Conservation (phyloP, 257 asterid genomes). For the Ligustrum vulgare region DNA sequence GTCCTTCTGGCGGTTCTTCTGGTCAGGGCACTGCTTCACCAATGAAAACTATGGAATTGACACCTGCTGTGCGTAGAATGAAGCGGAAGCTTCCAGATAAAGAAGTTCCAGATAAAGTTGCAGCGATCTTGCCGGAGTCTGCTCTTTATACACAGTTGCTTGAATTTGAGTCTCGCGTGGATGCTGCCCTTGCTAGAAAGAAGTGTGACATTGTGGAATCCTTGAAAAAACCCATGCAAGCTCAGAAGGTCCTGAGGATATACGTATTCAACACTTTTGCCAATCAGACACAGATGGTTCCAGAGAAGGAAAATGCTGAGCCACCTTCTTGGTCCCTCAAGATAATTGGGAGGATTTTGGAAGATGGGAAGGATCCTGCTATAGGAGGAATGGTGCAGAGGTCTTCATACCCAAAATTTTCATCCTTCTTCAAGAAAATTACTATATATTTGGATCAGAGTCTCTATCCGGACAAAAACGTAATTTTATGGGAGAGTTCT, state of each 20-base stretch:
- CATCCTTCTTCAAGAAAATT: conserved; percentile 78
- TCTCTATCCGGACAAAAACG: conserved; percentile 79
- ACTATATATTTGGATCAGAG: conserved; percentile 84
- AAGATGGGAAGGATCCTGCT: conserved; percentile 53
- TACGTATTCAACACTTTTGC: conserved; percentile 39
- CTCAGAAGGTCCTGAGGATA: conserved; percentile 37
- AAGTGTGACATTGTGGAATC: conserved; percentile 50
- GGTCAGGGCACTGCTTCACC: conserved; percentile 73
- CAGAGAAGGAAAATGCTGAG: conserved; percentile 40
- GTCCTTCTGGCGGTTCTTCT: conserved; percentile 61
- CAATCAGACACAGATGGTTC: conserved; percentile 33
- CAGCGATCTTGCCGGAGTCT: conserved; percentile 69
- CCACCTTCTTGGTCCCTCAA: conserved; percentile 83
- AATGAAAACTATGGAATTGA: conserved; percentile 86
- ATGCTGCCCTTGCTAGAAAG: conserved; percentile 68
- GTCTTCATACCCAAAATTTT: conserved; percentile 55
- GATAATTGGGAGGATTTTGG: conserved; percentile 71
- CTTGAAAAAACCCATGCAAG: conserved; percentile 30
- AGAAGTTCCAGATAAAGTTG: conserved; percentile 60
- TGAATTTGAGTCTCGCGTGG: conserved; percentile 72
- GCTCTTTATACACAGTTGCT: conserved; percentile 74
- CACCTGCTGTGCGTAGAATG: conserved; percentile 76
- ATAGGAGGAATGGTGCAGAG: conserved; percentile 31
- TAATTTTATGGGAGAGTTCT: conserved; percentile 84
- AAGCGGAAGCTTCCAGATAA: conserved; percentile 67